Percentiles rank a stretch among this genome's conserved stretches.
Evolutionary conservation across 331 rosid species (phyloP).

Genomic region (Erythrophleum ivorense): DNA sequence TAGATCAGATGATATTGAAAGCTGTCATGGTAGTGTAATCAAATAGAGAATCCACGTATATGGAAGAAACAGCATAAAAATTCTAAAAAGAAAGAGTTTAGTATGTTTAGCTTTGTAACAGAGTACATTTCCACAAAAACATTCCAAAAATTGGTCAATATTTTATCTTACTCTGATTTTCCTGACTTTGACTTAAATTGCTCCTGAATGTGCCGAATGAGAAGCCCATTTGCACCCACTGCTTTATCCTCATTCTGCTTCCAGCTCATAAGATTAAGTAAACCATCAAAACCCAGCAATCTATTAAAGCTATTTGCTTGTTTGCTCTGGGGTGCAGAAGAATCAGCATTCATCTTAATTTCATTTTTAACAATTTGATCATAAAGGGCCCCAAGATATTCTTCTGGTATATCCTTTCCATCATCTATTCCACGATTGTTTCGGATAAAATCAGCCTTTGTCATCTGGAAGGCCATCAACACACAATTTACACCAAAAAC

Average conservation of each 20-base stretch:
- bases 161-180: slow-evolving; percentile 92
- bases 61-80: slow-evolving; percentile 28
- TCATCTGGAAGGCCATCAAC: slow-evolving; percentile 76
- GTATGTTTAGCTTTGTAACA: slow-evolving; percentile 27
- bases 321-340: slow-evolving; percentile 91
- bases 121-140: slow-evolving; percentile 30
- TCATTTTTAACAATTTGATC: slow-evolving; percentile 93
- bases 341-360: slow-evolving; percentile 91
- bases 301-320: slow-evolving; percentile 92
- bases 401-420: slow-evolving; percentile 96
- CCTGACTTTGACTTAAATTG: slow-evolving; percentile 92
- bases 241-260: slow-evolving; percentile 97
- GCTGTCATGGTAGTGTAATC: slow-evolving; percentile 10
- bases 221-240: slow-evolving; percentile 94
- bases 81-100: slow-evolving; percentile 19
- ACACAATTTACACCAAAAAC: slow-evolving; percentile 46
- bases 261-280: slow-evolving; percentile 94
- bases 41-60: slow-evolving; percentile 17
- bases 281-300: slow-evolving; percentile 93
- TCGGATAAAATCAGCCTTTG: slow-evolving; percentile 93
- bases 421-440: slow-evolving; percentile 98
- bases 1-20: not conserved
- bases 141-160: slow-evolving; percentile 28
- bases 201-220: slow-evolving; percentile 93
- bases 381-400: slow-evolving; percentile 86